Base-by-base conservation (phyloP, 208 protist genomes). In the Trypanosoma scelopori region DNA sequence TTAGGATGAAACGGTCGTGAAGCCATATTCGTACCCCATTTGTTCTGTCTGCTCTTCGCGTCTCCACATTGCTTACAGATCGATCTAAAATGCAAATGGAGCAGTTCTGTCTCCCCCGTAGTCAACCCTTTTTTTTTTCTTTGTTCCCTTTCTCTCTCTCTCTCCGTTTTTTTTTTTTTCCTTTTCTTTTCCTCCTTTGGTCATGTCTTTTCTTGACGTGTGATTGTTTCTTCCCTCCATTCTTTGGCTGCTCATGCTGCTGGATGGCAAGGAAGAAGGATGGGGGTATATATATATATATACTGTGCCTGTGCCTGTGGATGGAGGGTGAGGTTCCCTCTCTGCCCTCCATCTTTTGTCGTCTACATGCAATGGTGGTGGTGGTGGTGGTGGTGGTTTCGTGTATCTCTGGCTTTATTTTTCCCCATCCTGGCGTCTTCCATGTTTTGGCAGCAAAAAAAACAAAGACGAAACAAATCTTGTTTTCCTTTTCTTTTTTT, bases 391-490 rank as follows among this genome's bases (percentile, higher is more conserved):
- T n/a, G n/a, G n/a, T n/a, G n/a, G n/a, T n/a, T n/a, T n/a, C n/a
- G n/a, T n/a, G n/a, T n/a, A n/a, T n/a, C n/a, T n/a, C n/a, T n/a
- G n/a, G n/a, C n/a, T n/a, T n/a, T n/a, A n/a, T n/a, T n/a, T n/a
- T 7, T 53, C 37, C 5, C 25, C 20, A 64, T 37, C 41, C 20
- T 64, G 5, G 37, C 15, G 11, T 68, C 59, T 68, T 68, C 52
- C 41, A 55, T 68, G n/a, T 68, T 68, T 20, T 15, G 39, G 39
- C 39, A 16, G 39, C 39, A n/a, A 16, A 15, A 49, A n/a, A 49
- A 6, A 9, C 18, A 20, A 51, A 51, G 20, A 9, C 12, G 20
- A 51, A 20, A 20, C 6, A 20, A 9, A 51, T 23, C 18, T 20
- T 51, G 6, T 51, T 51, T 51, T 20, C 20, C 20, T 9, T 51